Evolutionary conservation across 306 rosid species (phyloP).

Genomic region (Glycine soja): DNA sequence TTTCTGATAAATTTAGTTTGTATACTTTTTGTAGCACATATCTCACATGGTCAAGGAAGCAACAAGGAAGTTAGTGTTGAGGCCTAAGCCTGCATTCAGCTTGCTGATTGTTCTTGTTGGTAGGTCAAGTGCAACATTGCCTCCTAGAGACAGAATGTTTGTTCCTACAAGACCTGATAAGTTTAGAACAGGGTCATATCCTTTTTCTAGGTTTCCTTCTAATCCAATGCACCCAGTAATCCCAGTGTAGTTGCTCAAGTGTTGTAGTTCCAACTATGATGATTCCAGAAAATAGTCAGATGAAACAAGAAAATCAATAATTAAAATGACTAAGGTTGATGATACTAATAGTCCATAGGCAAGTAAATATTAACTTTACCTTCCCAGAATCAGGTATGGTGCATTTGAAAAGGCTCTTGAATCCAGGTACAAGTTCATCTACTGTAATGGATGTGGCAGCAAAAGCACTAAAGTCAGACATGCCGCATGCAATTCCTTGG

Average conservation of each 20-base stretch:
- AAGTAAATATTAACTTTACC: slow-evolving; percentile 46
- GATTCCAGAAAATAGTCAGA: slow-evolving; percentile 22
- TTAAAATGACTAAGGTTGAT: background rate
- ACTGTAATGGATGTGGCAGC: slow-evolving; percentile 55
- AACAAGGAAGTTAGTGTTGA: slow-evolving; percentile 54
- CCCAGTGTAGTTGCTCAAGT: slow-evolving; percentile 55
- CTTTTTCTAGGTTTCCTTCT: slow-evolving; percentile 45
- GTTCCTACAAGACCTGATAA: slow-evolving; percentile 64
- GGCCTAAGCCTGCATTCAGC: slow-evolving; percentile 61
- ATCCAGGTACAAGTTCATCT: slow-evolving; percentile 65
- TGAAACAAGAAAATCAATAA: background rate
- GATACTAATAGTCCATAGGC: slow-evolving; percentile 11
- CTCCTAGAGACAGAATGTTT: slow-evolving; percentile 56
- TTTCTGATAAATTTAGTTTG: background rate
- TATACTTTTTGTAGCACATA: slow-evolving; percentile 41
- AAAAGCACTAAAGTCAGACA: slow-evolving; percentile 32
- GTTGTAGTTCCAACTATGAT: slow-evolving; percentile 68
- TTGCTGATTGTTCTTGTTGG: slow-evolving; percentile 56
- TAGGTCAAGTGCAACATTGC: slow-evolving; percentile 58
- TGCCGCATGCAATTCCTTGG: background rate
- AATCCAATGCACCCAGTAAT: slow-evolving; percentile 70
- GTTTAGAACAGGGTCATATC: slow-evolving; percentile 54
- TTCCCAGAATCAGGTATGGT: slow-evolving; percentile 61
- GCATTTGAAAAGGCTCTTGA: slow-evolving; percentile 56
- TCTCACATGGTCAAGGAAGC: slow-evolving; percentile 73